Base-by-base conservation (phyloP, 2,329 filamentous ascomycete species). In the Colletotrichum lindemuthianum region DNA sequence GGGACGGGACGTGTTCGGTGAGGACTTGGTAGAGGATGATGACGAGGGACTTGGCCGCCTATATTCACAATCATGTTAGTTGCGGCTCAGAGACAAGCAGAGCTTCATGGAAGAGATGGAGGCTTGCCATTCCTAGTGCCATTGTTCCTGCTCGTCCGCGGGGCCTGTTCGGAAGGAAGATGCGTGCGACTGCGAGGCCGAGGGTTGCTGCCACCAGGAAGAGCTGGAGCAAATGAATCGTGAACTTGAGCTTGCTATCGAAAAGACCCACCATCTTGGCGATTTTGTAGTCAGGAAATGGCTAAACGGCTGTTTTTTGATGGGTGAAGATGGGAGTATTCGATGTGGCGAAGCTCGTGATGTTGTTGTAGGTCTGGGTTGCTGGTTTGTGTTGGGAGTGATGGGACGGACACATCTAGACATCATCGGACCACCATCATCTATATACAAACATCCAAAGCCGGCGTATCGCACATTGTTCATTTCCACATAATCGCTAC, bases 21-120 rank as follows among this genome's bases (percentile, higher is more conserved):
- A 79, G 67, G 48, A 82, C 65, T 60, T 80, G 75, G 65, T 82
- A 82, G 8, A 64, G 47, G 63, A 82, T 73, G 57, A 82, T 70
- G 45, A 79, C 63, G 32, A 81, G 68, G 1, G 76, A 78, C 70
- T 81, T 81, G 34, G 73, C 70, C 41, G 69, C 69, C 74, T 76
- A 58, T 11, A 37, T 5, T 36, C 16, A 34, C 8, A 1, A 39
- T 24, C 15, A 3, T 13, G 16, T 6, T 44, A 44, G 10, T 52
- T 16, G 5, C 45, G 10, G 33, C 2, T 0, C n/a, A n/a, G 34
- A 3, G 24, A 32, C 39, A 9, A n/a, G 33, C 0, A n/a, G 11
- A 12, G 8, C 16, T 11, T 12, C 1, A 5, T 2, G 13, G 3
- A 34, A 4, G 16, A 15, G 15, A 10, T 24, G 4, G 33, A 8